A percentile compares a stretch with the other conserved stretches of the same genome.
Evolutionary conservation across 768 basidiomycete species (phyloP).

Genomic region (Suillus luteus): DNA sequence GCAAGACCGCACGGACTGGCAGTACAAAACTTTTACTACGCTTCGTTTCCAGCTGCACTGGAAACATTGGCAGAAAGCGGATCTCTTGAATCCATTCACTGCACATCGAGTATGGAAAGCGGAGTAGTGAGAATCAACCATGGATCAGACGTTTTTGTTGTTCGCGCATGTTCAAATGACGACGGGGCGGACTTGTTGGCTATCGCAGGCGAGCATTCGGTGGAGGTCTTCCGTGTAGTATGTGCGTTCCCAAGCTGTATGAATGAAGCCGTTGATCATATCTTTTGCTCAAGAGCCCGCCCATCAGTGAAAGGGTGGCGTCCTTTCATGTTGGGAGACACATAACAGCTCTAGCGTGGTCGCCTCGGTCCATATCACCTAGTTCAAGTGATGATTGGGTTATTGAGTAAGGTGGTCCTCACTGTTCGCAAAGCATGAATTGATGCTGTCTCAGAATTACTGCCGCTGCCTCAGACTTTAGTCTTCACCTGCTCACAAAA

Average conservation of each 20-base stretch:
- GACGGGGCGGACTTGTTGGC: constrained; percentile 71
- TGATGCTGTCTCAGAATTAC: constrained; percentile 52
- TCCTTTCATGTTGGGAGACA: constrained; percentile 73
- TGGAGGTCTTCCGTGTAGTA: constrained; percentile 69
- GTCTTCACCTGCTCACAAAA: constrained; percentile 70
- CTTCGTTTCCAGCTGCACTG: constrained; percentile 59
- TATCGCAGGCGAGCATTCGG: constrained; percentile 70
- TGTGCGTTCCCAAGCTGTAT: constrained; percentile 27
- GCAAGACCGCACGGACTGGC: neutral
- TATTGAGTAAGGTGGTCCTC: constrained; percentile 57
- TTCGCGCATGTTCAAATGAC: constrained; percentile 63
- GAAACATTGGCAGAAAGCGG: constrained; percentile 7
- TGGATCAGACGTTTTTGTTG: constrained; percentile 57
- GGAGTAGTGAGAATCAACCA: constrained; percentile 55
- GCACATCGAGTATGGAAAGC: constrained; percentile 42
- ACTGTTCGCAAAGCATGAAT: constrained; percentile 4
- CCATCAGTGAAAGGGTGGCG: constrained; percentile 54
- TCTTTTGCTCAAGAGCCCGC: constrained; percentile 38
- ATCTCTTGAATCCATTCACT: neutral
- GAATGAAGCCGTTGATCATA: constrained; percentile 14
- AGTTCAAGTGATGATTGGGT: constrained; percentile 65
- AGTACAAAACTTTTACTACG: neutral
- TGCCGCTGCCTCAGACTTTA: constrained; percentile 67
- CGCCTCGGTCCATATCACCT: constrained; percentile 67
- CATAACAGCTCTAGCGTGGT: constrained; percentile 80